These are phyloP conservation scores for Saccharomycopsis lassenensis DNA, from an alignment of 805 yeast species.

Conservation along the genomic window DNA sequence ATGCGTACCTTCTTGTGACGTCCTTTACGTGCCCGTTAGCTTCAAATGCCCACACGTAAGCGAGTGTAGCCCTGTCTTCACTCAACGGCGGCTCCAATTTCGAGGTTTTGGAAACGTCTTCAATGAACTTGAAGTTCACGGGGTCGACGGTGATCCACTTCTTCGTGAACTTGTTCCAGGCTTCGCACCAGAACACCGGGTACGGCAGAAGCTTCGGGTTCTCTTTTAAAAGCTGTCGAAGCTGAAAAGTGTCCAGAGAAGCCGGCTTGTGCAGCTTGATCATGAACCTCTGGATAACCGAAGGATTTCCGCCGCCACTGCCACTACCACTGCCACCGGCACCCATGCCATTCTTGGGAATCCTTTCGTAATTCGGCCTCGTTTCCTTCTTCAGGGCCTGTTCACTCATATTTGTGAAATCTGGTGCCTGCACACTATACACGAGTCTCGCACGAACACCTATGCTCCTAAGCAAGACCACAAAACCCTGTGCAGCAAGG, in stretches of 20 bases:
- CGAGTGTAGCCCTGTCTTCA: constrained; percentile 45
- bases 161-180: constrained; percentile 65
- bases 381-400: constrained; percentile 1
- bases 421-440: constrained; percentile 85
- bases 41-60: constrained; percentile 75
- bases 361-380: constrained; percentile 17
- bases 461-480: constrained; percentile 58
- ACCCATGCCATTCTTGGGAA: too few relatives aligned
- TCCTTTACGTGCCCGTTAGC: constrained; percentile 56
- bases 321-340: constrained; percentile 16
- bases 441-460: constrained; percentile 66
- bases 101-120: constrained; percentile 43
- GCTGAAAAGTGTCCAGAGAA: constrained; percentile 2
- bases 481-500: constrained; percentile 79
- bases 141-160: constrained; percentile 89
- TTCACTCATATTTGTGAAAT: constrained; percentile 38
- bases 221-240: constrained; percentile 20
- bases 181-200: constrained; percentile 91
- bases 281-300: too few relatives aligned
- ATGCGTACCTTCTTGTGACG: constrained; percentile 75
- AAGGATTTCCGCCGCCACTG: constrained; percentile 19
- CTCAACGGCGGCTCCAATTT: constrained; percentile 64
- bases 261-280: too few relatives aligned
- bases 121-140: constrained; percentile 49
- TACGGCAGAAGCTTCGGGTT: constrained; percentile 22